Percentiles rank a stretch among this genome's conserved stretches.
These are phyloP conservation scores for Botrytis fragariae DNA, from an alignment of 2,329 filamentous ascomycete species.

Conservation along the genomic window DNA sequence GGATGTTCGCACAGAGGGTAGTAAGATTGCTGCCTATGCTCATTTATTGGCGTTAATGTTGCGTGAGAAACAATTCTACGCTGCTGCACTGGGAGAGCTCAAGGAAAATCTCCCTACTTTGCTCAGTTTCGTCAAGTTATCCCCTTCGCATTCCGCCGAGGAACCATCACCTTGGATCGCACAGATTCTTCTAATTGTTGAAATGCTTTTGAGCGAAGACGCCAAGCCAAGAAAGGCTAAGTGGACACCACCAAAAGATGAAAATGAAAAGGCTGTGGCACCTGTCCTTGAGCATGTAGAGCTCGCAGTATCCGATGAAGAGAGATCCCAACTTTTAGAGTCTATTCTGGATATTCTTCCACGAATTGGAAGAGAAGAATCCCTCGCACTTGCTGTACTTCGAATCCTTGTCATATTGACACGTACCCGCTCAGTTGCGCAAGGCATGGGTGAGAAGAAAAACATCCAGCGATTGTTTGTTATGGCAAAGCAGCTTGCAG, in stretches of 20 bases:
- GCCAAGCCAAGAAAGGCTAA: slow-evolving; percentile 72
- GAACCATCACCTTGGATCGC: slow-evolving; percentile 91
- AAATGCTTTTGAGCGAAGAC: slow-evolving; percentile 87
- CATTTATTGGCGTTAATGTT: slow-evolving; percentile 87
- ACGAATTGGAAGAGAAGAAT: slow-evolving; percentile 81
- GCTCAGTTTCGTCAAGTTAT: slow-evolving; percentile 73
- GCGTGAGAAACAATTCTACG: slow-evolving; percentile 79
- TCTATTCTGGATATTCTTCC: slow-evolving; percentile 81
- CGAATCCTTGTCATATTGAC: slow-evolving; percentile 87
- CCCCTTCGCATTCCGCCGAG: slow-evolving; percentile 64
- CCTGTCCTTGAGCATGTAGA: slow-evolving; percentile 60
- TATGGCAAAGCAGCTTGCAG: slow-evolving; percentile 90
- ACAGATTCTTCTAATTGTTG: slow-evolving; percentile 83
- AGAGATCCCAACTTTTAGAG: slow-evolving; percentile 70
- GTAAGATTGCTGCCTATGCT: slow-evolving; percentile 84
- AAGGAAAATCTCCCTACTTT: slow-evolving; percentile 75
- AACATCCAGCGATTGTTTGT: slow-evolving; percentile 89
- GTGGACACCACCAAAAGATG: slow-evolving; percentile 60
- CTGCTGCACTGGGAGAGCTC: slow-evolving; percentile 69
- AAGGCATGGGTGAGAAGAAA: slow-evolving; percentile 77
- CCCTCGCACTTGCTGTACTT: slow-evolving; percentile 77
- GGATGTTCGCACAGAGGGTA: slow-evolving; percentile 48
- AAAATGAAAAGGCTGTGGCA: slow-evolving; percentile 49
- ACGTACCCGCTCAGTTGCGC: slow-evolving; percentile 71
- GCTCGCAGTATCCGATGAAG: slow-evolving; percentile 59